phyloP scores from a whole-genome alignment of 2,329 filamentous ascomycete genomes.

The Zasmidium angulare region DNA sequence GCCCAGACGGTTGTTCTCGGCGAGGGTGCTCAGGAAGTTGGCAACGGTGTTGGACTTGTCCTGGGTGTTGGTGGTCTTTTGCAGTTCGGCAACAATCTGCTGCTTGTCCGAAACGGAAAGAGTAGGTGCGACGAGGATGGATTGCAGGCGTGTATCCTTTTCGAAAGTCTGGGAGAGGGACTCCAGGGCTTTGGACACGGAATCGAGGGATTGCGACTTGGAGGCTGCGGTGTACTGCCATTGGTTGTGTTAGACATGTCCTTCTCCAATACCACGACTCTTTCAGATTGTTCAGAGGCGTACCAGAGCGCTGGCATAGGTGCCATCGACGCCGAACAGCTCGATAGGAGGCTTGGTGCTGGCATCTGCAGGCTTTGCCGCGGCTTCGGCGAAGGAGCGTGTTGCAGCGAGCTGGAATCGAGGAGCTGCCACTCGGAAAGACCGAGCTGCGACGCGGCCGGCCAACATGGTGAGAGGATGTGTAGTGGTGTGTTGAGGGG shows the following conservation, averaged over 20 bases:
- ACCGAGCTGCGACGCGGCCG: constrained; percentile 56
- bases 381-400: constrained; percentile 73
- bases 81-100: constrained; percentile 80
- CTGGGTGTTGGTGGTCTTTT: constrained; percentile 71
- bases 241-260: constrained; percentile 9
- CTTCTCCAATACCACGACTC: neutral
- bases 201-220: constrained; percentile 83
- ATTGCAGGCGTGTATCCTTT: constrained; percentile 77
- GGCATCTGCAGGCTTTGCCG: constrained; percentile 52
- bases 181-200: constrained; percentile 76
- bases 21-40: constrained; percentile 88
- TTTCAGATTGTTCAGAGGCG: constrained; percentile 37
- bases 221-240: constrained; percentile 88
- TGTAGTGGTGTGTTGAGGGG: constrained; percentile 6
- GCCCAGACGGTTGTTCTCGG: constrained; percentile 93
- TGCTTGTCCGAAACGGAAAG: constrained; percentile 78
- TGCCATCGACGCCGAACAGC: constrained; percentile 94
- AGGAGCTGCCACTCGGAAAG: constrained; percentile 55
- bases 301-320: constrained; percentile 98
- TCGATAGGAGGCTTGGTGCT: constrained; percentile 81
- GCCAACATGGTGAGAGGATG: constrained; percentile 51
- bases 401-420: constrained; percentile 63
- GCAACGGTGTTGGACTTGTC: constrained; percentile 79
- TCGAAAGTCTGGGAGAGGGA: constrained; percentile 70
- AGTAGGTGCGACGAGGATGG: constrained; percentile 77